Evolutionary conservation across 495 filamentous ascomycete species (phyloP), one percentile per base, ranked within the genome.

Genomic region (Lasiosphaeriaceae sp.): DNA sequence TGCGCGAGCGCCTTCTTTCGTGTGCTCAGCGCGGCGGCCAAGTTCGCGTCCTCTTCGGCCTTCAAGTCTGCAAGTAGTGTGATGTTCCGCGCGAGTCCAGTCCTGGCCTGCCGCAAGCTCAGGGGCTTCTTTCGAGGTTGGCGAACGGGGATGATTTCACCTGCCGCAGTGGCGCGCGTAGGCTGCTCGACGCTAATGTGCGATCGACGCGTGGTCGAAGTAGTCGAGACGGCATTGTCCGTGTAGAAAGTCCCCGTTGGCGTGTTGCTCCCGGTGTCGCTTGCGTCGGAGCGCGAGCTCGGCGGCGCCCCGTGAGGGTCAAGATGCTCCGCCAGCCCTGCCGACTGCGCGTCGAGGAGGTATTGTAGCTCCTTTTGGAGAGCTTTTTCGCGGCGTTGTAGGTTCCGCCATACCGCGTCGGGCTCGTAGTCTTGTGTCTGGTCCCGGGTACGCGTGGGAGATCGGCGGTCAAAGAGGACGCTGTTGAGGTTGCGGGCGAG

Each of bases 331-430:
- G 63, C 73, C 37, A 96, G 77, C 23, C 90, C 90, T 37, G 86
- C 81, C 46, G 87, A 86, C 71, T 97, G 93, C 0, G 89, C 88
- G 73, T 97, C 92, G 24, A 97, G 81, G 4, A 96, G 72, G 23
- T 74, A 66, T 69, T 97, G 93, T 4, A 97, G 78, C 47, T 92
- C 85, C 35, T 77, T 77, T 57, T 96, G 86, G 17, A 96, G 83
- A 50, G 82, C 73, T 22, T 68, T 75, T 56, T 87, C 82, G 52
- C 78, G 80, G n/a, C 65, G 65, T 48, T 68, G 66, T 2, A 74
- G 60, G 49, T 60, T 68, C 1, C 66, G 66, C 71, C 71, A 74
- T n/a, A 63, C 34, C 2, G 70, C 52, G 55, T 74, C 67, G 11
- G 67, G 64, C 29, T 68, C 63, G 58, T 63, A 59, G n/a, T 64